Conservation (phyloP, 2,329 filamentous ascomycete genomes). For the Metarhizium humberi region DNA sequence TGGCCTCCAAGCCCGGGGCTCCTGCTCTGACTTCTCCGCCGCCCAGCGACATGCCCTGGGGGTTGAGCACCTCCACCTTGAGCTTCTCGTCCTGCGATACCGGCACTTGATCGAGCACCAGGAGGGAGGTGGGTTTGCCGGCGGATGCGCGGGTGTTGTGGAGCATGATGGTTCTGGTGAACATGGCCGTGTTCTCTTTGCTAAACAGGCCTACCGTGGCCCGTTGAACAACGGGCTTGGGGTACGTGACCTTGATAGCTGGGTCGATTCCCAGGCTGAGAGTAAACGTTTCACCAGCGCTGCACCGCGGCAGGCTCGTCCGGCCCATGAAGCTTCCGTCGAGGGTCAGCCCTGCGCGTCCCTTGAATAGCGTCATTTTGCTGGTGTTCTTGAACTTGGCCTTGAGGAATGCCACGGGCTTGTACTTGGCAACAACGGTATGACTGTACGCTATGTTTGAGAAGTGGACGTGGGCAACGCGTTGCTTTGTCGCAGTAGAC, state of each 20-base stretch:
- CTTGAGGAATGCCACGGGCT: conserved; percentile 45
- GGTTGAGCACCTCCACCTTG: conserved; percentile 36
- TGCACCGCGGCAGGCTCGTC: conserved; percentile 41
- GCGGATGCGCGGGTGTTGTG: conserved; percentile 34
- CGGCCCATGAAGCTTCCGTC: conserved; percentile 50
- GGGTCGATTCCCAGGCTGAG: conserved; percentile 48
- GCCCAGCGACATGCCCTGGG: conserved; percentile 32
- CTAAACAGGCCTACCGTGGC: conserved; percentile 38
- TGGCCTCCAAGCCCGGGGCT: conserved; percentile 12
- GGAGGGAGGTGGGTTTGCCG: conserved; percentile 30
- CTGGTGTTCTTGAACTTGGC: conserved; percentile 42
- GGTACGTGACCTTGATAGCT: conserved; percentile 41
- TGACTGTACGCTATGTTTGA: conserved; percentile 39
- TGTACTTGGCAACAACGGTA: conserved; percentile 47
- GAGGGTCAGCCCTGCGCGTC: conserved; percentile 43
- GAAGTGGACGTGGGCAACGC: conserved; percentile 42
- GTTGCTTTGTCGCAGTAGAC: conserved; percentile 39
- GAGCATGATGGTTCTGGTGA: conserved; percentile 35
- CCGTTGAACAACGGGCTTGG: conserved; percentile 41
- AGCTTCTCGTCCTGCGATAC: conserved; percentile 48
- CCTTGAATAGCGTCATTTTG: conserved; percentile 41
- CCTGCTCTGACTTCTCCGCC: conserved; percentile 27
- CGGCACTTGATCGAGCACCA: conserved; percentile 48
- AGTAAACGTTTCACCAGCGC: conserved; percentile 38
- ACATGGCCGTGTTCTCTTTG: conserved; percentile 39